phyloP scores from a whole-genome alignment of 2,329 filamentous ascomycete species.

The Penicillium olsonii region DNA sequence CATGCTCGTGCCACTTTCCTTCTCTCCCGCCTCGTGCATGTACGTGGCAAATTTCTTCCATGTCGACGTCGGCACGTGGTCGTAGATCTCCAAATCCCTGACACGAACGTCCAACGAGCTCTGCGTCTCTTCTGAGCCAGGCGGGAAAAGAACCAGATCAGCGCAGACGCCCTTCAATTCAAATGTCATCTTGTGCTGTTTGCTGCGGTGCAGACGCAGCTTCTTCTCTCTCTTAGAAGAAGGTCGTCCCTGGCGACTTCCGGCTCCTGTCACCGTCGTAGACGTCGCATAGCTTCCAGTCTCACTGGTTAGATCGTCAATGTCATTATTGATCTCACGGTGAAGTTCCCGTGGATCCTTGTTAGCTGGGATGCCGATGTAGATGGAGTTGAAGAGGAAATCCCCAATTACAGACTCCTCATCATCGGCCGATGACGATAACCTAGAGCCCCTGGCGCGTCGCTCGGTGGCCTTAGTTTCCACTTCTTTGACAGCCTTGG shows the following conservation, averaged over 20 bases:
- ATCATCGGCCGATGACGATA: conserved; percentile 55
- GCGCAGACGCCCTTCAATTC: conserved; percentile 82
- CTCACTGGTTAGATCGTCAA: conserved; percentile 84
- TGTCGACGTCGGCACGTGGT: conserved; percentile 90
- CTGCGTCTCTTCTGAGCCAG: conserved; percentile 75
- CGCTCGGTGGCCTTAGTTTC: conserved; percentile 80
- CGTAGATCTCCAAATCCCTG: conserved; percentile 83
- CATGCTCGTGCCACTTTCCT: conserved; percentile 86
- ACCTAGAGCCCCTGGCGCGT: conserved; percentile 59
- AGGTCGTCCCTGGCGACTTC: conserved; percentile 37
- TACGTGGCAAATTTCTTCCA: conserved; percentile 99
- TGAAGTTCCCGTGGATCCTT: conserved; percentile 80
- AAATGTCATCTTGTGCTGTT: conserved; percentile 91
- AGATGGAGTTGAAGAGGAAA: conserved; percentile 97
- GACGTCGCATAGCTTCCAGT: conserved; percentile 86
- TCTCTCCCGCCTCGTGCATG: conserved; percentile 80
- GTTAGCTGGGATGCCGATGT: conserved; percentile 87
- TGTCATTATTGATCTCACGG: conserved; percentile 80
- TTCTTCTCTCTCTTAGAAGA: conserved; percentile 52
- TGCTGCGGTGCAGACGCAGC: conserved; percentile 79
- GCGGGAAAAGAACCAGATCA: conserved; percentile 79
- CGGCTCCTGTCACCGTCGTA: conserved; percentile 52
- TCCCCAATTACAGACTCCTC: conserved; percentile 89
- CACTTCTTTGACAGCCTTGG: conserved; percentile 83
- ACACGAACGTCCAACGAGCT: conserved; percentile 85